phyloP scores from a whole-genome alignment of 306 rosid genomes.

The Malus sylvestris region DNA sequence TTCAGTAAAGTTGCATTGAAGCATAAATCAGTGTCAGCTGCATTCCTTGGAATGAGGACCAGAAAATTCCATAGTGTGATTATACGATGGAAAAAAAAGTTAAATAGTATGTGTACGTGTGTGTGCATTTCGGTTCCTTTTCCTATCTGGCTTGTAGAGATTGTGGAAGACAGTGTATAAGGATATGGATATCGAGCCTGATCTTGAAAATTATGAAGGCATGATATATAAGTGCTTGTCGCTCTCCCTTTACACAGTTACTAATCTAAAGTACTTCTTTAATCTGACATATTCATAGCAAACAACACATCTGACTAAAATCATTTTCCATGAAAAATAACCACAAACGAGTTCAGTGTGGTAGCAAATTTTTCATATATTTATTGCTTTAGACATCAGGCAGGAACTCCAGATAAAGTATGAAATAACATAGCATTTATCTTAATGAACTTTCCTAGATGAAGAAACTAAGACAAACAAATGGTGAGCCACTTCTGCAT shows the following conservation, averaged over 20 bases:
- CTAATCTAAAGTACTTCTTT: not conserved
- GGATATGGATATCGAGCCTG: not conserved
- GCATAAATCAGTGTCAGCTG: not conserved
- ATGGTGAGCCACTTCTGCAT: not conserved
- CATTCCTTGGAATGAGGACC: not conserved
- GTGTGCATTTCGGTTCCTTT: not conserved
- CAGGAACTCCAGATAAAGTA: not conserved
- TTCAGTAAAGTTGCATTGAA: not conserved
- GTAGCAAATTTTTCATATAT: not conserved
- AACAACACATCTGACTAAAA: not conserved
- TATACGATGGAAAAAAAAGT: not conserved
- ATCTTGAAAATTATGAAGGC: not conserved
- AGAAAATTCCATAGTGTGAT: not conserved
- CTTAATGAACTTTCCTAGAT: not conserved
- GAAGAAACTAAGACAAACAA: not conserved
- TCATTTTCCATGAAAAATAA: not conserved
- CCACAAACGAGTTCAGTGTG: not conserved
- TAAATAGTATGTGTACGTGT: not conserved
- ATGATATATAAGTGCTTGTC: not conserved
- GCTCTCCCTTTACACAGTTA: not conserved
- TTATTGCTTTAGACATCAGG: not conserved
- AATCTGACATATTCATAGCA: not conserved
- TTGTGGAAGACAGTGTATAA: not conserved
- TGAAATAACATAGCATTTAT: not conserved
- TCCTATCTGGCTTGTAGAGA: not conserved